Evolutionary conservation across 495 filamentous ascomycete species (phyloP), one percentile per base, ranked within the genome.

Genomic region (Neurospora tetrasperma): DNA sequence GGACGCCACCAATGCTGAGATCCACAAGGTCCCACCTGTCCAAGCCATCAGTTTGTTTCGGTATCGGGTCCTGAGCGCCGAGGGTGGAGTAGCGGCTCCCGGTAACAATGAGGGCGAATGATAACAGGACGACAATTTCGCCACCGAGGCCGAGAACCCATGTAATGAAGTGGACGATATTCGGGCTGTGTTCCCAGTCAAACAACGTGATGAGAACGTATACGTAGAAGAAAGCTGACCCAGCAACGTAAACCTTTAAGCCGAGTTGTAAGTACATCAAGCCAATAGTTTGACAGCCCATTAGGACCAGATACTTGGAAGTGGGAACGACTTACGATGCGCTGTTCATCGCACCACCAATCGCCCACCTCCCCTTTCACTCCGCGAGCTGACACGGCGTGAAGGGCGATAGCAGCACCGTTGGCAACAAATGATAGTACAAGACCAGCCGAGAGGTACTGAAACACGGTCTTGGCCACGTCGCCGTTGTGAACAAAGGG

Each of bases 321-420:
- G 14, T 42, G 40, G 31, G 20, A 43, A 41, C 71, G 23, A 87
- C 92, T 83, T 89, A 98, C 95, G 79, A 91, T 91, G 71, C 89
- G 87, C 40, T 92, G 85, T 82, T 97, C 89, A 39, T 93, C 93
- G 78, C 93, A 96, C 96, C 94, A 98, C 94, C 94, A 98, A 48
- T 23, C 70, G 31, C 46, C 54, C 5, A 44, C 71, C 11, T 23
- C 7, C 0, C 62, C 75, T 16, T 41, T 31, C 38, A 31, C 35
- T 10, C 89, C 84, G 75, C 92, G 85, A 39, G 90, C 75, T 18
- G 86, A 75, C 72, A 97, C 84, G 73, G 93, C 91, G 85, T 94
- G 96, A 71, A 88, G 72, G 66, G 96, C 88, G 75, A 96, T 90
- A 77, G 92, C 89, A 69, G 84, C 85, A 48, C 91, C 88, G 82